Percentiles rank a stretch among this genome's conserved stretches.
Conservation (phyloP, 305 asterid species). For the Vinca major region DNA sequence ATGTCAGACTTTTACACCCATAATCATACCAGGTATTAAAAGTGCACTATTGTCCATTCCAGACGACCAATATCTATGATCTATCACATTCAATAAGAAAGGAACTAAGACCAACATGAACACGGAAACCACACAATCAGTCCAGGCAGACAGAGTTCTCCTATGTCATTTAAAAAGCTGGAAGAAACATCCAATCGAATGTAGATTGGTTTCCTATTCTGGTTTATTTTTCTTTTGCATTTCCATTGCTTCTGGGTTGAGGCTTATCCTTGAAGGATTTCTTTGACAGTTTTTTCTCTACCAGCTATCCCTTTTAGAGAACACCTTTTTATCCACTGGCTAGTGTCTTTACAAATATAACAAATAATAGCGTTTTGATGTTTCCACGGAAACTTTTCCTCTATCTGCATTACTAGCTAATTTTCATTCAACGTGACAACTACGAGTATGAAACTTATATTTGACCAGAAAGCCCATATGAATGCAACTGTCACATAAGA, state of each 20-base stretch:
- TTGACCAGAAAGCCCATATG: not conserved
- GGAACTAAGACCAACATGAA: not conserved
- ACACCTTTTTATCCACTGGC: not conserved
- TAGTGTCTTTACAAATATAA: not conserved
- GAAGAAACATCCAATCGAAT: not conserved
- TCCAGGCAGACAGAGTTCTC: not conserved
- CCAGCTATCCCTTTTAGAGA: not conserved
- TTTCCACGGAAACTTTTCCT: not conserved
- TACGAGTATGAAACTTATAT: not conserved
- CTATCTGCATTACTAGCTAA: not conserved
- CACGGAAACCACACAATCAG: not conserved
- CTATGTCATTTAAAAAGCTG: not conserved
- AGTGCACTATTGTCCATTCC: not conserved
- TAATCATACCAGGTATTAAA: not conserved
- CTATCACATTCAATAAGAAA: not conserved
- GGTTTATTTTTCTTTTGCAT: not conserved
- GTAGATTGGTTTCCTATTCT: not conserved
- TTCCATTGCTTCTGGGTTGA: not conserved
- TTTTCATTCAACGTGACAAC: too few relatives aligned
- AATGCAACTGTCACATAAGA: not conserved
- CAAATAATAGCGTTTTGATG: not conserved
- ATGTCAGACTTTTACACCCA: not conserved
- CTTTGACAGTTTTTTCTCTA: too few relatives aligned
- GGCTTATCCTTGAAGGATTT: not conserved
- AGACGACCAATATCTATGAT: not conserved